phyloP scores from a whole-genome alignment of 176 grass and related monocot species.

The Echinochloa phyllopogon region DNA sequence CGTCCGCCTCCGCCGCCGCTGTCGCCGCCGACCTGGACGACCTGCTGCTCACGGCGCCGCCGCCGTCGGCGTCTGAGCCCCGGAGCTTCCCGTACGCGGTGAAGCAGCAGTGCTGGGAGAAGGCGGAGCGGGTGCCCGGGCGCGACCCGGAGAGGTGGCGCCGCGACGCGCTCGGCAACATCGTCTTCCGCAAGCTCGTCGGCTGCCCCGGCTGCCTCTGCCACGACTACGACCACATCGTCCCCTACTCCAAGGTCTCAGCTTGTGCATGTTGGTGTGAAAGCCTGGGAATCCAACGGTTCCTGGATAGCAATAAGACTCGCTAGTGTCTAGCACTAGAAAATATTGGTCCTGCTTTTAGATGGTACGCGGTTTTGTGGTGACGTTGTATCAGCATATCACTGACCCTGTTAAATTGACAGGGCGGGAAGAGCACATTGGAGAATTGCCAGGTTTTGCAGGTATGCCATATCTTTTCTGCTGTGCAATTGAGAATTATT shows the following conservation, averaged over 20 bases:
- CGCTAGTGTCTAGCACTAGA: not conserved
- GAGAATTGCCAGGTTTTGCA: constrained; percentile 98
- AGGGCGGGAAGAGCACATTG: constrained; percentile 96
- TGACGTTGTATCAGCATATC: not conserved
- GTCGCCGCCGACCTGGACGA: constrained; percentile 49
- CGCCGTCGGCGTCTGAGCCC: constrained; percentile 54
- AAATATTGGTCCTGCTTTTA: not conserved
- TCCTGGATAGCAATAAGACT: not conserved
- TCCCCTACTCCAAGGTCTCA: constrained; percentile 88
- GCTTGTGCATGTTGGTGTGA: not conserved
- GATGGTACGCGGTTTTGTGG: not conserved
- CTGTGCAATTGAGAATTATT: not conserved
- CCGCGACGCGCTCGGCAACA: constrained; percentile 91
- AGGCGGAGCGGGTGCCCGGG: constrained; percentile 78
- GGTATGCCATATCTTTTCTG: constrained; percentile 46
- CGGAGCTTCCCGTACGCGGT: constrained; percentile 82
- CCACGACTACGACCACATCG: constrained; percentile 97
- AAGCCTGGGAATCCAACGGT: not conserved
- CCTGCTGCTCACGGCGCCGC: constrained; percentile 43
- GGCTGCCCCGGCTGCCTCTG: constrained; percentile 94
- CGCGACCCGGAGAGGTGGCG: constrained; percentile 90
- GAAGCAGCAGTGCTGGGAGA: constrained; percentile 98
- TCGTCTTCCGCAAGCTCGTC: constrained; percentile 94
- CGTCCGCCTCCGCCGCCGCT: constrained; percentile 45
- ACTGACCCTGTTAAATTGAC: constrained; percentile 34